Evolutionary conservation across 129 eudicot species (phyloP).

Genomic region (Artemisia tridentata): DNA sequence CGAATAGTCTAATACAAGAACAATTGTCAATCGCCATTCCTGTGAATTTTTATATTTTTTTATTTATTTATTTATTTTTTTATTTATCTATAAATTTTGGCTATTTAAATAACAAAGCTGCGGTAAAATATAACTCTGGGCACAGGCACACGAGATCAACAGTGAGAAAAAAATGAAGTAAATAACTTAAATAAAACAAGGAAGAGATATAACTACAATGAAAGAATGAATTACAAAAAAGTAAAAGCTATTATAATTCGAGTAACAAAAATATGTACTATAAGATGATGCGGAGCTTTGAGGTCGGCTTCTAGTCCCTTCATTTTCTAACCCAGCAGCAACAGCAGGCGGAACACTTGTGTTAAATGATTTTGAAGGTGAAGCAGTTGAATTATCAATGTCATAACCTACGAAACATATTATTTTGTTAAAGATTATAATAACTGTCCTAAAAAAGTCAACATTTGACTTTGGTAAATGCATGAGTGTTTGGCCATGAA

Average conservation of each 20-base stretch:
- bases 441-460: constrained; percentile 1
- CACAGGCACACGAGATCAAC: not conserved
- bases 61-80: not conserved
- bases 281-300: constrained; percentile 35
- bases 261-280: constrained; percentile 9
- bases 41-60: too few relatives aligned
- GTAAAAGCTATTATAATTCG: constrained; percentile 16
- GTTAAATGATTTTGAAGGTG: constrained; percentile 34
- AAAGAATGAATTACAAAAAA: constrained; percentile 36
- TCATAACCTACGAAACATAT: constrained; percentile 55
- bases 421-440: too few relatives aligned
- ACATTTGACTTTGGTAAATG: constrained; percentile 15
- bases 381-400: constrained; percentile 34
- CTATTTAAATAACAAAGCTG: constrained; percentile 27
- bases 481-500: not conserved
- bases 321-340: constrained; percentile 45
- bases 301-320: constrained; percentile 23
- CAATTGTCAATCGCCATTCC: not conserved
- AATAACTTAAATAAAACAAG: constrained; percentile 15
- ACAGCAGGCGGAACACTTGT: constrained; percentile 50
- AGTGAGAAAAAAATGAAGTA: not conserved
- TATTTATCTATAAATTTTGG: not conserved
- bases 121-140: not conserved
- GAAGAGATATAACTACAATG: constrained; percentile 27
- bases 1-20: not conserved